Conservation (phyloP, 371 early-diverging fungal species). For the Apophysomyces elegans region DNA sequence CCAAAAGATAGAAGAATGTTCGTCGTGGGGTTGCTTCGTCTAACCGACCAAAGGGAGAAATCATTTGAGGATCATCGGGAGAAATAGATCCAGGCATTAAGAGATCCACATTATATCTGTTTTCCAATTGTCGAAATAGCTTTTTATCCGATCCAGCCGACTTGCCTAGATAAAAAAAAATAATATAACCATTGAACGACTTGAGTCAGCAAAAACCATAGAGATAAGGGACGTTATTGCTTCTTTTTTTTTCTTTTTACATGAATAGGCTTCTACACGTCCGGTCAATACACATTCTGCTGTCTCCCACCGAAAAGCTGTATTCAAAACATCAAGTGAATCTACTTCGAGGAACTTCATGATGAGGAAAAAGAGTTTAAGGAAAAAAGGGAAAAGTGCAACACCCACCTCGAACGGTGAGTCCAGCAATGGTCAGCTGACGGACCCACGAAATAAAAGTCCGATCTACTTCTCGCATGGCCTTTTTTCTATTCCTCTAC, state of each 20-base stretch:
- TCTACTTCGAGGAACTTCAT: slow-evolving; percentile 56
- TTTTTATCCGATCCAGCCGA: slow-evolving; percentile 90
- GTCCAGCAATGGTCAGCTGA: too few species aligned
- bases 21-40: slow-evolving; percentile 77
- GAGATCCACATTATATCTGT: slow-evolving; percentile 69
- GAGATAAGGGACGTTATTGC: too few species aligned
- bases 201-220: too few species aligned
- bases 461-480: too few species aligned
- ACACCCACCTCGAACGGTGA: too few species aligned
- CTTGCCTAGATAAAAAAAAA: slow-evolving; percentile 64
- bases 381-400: slow-evolving; percentile 4
- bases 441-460: too few species aligned
- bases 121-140: slow-evolving; percentile 80
- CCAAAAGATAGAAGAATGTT: slow-evolving; percentile 89
- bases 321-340: slow-evolving; percentile 60
- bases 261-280: slow-evolving; percentile 89
- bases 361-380: not conserved
- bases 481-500: too few species aligned
- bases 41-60: slow-evolving; percentile 87
- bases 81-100: slow-evolving; percentile 53
- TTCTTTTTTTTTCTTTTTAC: slow-evolving; percentile 50
- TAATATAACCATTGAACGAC: too few species aligned
- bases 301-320: slow-evolving; percentile 62
- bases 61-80: slow-evolving; percentile 56
- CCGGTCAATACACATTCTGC: slow-evolving; percentile 71